Evolutionary conservation across 2,329 filamentous ascomycete genomes (phyloP), one percentile per base, ranked within the genome.

Genomic region (Trichophyton simii): DNA sequence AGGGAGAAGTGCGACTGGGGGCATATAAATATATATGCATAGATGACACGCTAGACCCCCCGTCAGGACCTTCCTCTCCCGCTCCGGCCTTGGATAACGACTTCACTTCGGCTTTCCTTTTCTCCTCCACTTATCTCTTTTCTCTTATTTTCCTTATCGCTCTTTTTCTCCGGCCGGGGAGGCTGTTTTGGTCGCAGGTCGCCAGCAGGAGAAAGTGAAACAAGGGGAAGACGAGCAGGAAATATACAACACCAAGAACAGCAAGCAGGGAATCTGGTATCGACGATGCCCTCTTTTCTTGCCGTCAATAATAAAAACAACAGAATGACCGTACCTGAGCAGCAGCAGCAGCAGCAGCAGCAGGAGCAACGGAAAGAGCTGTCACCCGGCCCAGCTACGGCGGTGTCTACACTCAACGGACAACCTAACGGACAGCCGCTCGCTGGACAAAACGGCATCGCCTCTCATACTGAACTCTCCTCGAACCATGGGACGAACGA

Each of bases 201-300:
- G 22, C 4, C 50, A 31, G 50, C 4, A 15, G 50, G 28, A 22
- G 13, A 31, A 54, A 34, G 50, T 25, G 22, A 31, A 34, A 54
- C 13, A 54, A n/a, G 22, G 50, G n/a, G 28, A n/a, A 31, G 22
- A 54, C 13, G 11, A 54, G 31, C 3, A 15, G 22, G 50, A 54
- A 54, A 54, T n/a, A 25, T 34, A 54, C 11, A 54, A 31, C 25
- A 22, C 3, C 28, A 28, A 13, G 28, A 58, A 8, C 18, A 34
- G 34, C 13, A 20, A 38, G 20, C 25, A 58, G 31, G 20, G 25
- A 3, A 38, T 13, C 34, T 58, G 34, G 55, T 34, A 5, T 58
- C 55, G 34, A 58, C 71, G 68, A 83, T 84, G 81, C 77, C 82
- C 66, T 76, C 79, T 62, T 86, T 86, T 71, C 78, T 80, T 69